Base-by-base conservation (phyloP, 345 rosid species). In the Eucalyptus regnans region DNA sequence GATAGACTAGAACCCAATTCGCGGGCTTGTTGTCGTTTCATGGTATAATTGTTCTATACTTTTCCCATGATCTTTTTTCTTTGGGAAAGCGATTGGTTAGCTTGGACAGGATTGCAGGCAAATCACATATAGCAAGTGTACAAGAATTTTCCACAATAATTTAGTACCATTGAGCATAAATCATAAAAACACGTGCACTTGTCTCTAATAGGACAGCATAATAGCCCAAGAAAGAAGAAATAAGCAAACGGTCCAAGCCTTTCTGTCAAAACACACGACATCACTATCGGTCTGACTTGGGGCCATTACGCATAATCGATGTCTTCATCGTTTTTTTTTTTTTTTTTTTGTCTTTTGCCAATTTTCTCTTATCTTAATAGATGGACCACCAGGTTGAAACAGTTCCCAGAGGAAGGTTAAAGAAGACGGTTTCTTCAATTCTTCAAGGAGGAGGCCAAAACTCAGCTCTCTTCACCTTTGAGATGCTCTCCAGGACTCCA, bases 391-490 rank as follows among this genome's bases (percentile, higher is more conserved):
- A 86, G 46, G 62, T 46, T 50, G 62, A 51, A 51, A 29, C 48
- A 33, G 27, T 86, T 50, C 87, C 87, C 16, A 5, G 29, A 87
- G 23, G 56, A 49, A 87, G 44, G 44, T 12, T 16, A 18, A 87
- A 43, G 33, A 68, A 87, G 27, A 66, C 29, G 4, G 83, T 68
- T 29, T 37, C 52, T 29, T 87, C 62, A 17, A 44, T 87, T 60
- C 88, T 60, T 62, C 83, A 93, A 48, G 90, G 89, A 54, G 96
- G 92, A 79, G 96, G 91, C 98, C 99, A 96, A 86, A 97, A 91
- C 95, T 97, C 96, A 11, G 98, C 99, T 52, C 88, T 94, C 88
- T 97, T 97, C 90, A 95, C 96, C 92, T 93, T 95, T 23, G 98
- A 97, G 91, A 97, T 92, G 93, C 98, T 97, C 92, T 95, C 95